phyloP scores from a whole-genome alignment of 116 monocot genomes.

The Zostera marina region DNA sequence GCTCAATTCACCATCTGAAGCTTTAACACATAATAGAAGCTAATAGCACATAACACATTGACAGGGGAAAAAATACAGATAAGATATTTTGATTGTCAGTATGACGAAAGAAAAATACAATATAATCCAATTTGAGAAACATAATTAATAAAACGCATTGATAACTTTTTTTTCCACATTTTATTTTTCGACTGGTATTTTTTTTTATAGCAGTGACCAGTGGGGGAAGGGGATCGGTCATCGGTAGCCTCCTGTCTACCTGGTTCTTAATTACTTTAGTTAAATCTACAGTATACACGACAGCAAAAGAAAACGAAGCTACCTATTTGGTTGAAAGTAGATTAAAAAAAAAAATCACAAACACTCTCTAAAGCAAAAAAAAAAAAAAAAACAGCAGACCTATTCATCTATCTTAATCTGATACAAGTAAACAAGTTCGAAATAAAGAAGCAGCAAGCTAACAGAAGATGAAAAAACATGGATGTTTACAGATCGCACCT shows the following conservation, averaged over 20 bases:
- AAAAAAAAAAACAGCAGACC: too few relatives aligned
- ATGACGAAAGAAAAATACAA: neutral
- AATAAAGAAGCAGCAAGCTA: too few relatives aligned
- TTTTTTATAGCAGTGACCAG: too few relatives aligned
- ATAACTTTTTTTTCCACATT: neutral
- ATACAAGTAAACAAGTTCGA: neutral
- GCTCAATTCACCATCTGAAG: slow-evolving; percentile 13
- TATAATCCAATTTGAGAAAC: neutral
- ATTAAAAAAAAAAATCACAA: too few relatives aligned
- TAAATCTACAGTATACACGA: too few relatives aligned
- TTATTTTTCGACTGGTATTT: neutral
- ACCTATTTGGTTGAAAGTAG: too few relatives aligned
- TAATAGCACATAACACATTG: slow-evolving; percentile 23
- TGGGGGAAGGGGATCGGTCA: too few relatives aligned
- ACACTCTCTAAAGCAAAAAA: too few relatives aligned
- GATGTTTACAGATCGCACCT: neutral
- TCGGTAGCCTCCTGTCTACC: too few relatives aligned
- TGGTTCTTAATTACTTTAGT: too few relatives aligned
- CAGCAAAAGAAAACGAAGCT: too few relatives aligned
- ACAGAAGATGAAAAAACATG: neutral
- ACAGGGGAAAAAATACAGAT: neutral
- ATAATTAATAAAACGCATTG: neutral
- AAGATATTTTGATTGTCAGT: neutral
- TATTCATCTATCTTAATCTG: too few relatives aligned
- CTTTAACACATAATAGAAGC: slow-evolving; percentile 19